Conservation (phyloP, 1,139 yeast genomes). For the Pneumocystis murina region DNA sequence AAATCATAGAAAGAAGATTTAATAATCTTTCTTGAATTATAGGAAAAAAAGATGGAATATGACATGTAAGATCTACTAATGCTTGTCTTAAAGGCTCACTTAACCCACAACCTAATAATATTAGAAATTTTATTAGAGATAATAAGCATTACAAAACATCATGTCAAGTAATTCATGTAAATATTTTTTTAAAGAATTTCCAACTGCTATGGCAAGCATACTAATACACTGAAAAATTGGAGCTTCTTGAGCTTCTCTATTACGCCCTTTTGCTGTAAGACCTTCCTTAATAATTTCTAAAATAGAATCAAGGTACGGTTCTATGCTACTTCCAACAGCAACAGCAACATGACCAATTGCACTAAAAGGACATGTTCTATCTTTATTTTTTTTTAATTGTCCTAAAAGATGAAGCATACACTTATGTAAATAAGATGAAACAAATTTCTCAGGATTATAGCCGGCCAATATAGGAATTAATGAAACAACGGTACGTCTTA, state of each 20-base stretch:
- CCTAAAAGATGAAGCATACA: slow-evolving; percentile 64
- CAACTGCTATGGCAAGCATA: slow-evolving; percentile 74
- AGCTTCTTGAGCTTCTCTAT: slow-evolving; percentile 62
- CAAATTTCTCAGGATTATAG: slow-evolving; percentile 63
- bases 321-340: slow-evolving; percentile 75
- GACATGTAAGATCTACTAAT: slow-evolving; percentile 46
- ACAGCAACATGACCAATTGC: slow-evolving; percentile 76
- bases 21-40: slow-evolving; percentile 58
- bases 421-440: slow-evolving; percentile 65
- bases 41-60: slow-evolving; percentile 68
- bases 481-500: slow-evolving; percentile 69
- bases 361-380: slow-evolving; percentile 60
- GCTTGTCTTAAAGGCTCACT: slow-evolving; percentile 69
- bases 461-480: slow-evolving; percentile 72
- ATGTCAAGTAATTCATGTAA: slow-evolving; percentile 69
- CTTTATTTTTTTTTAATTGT: slow-evolving; percentile 63
- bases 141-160: slow-evolving; percentile 26
- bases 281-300: slow-evolving; percentile 75
- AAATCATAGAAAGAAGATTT: slow-evolving; percentile 57
- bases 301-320: slow-evolving; percentile 76
- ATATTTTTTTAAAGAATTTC: slow-evolving; percentile 87
- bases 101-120: slow-evolving; percentile 51
- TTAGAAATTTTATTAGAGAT: background rate
- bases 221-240: slow-evolving; percentile 84
- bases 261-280: slow-evolving; percentile 50